Evolutionary conservation across 1,284 basidiomycete species (phyloP).

Genomic region (Puccinia polysora): DNA sequence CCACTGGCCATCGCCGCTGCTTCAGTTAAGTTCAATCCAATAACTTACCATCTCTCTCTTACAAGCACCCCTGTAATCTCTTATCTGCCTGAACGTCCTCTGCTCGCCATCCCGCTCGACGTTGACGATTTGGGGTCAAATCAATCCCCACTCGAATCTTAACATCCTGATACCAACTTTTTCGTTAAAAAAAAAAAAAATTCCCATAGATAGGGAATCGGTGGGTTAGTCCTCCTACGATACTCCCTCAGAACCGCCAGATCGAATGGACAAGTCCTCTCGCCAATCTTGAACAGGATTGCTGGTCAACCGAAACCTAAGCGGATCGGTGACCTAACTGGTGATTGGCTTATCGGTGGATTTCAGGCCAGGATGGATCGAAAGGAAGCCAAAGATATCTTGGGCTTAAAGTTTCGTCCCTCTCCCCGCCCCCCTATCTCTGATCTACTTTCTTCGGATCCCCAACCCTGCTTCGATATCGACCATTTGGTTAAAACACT

Average conservation of each 20-base stretch:
- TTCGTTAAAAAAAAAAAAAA: background rate
- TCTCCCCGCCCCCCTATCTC: too few species aligned
- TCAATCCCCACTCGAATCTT: too few species aligned
- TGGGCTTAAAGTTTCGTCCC: slow-evolving; percentile 38
- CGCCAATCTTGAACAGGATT: slow-evolving; percentile 36
- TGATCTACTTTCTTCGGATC: background rate
- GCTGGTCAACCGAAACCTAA: slow-evolving; percentile 30
- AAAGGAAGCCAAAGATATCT: slow-evolving; percentile 38
- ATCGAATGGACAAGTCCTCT: slow-evolving; percentile 37
- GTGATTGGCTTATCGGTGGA: slow-evolving; percentile 35
- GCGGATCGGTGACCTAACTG: slow-evolving; percentile 22
- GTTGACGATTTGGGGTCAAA: background rate
- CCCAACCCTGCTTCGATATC: too few species aligned
- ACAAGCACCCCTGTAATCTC: background rate
- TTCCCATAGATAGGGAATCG: slow-evolving; percentile 18
- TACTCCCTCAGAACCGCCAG: slow-evolving; percentile 38
- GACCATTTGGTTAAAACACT: too few species aligned
- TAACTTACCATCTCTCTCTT: too few species aligned
- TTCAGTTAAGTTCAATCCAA: slow-evolving; percentile 20
- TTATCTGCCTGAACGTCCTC: too few species aligned
- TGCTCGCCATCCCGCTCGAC: background rate
- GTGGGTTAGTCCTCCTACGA: slow-evolving; percentile 32
- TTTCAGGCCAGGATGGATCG: slow-evolving; percentile 41
- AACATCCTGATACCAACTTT: background rate
- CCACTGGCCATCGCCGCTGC: slow-evolving; percentile 40